Evolutionary conservation across 148 eudicot genomes (phyloP), one percentile per base, ranked within the genome.

Genomic region (Diospyros kaki): DNA sequence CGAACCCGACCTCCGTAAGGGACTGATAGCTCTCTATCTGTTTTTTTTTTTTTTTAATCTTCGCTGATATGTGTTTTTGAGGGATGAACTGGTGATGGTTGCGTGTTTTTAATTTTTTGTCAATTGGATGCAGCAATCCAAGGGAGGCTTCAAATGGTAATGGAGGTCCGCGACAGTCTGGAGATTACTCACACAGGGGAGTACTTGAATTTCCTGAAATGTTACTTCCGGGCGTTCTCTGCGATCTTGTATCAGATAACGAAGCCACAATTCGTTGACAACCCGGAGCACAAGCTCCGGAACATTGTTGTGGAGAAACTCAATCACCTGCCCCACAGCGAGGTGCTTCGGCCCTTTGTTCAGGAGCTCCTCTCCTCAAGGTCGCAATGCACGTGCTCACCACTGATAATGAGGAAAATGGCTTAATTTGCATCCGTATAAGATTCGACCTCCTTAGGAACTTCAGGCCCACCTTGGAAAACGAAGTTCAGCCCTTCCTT

Each of bases 81-180:
- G 44, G 44, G 44, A 28, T 54, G 53, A 50, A 53, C 61, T 43
- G 64, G 43, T 67, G 45, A 28, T 28, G 64, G 40, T 28, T 28
- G 15, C 48, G 28, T 39, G 52, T 56, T 9, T 38, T 64, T 65
- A 56, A 56, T 41, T 74, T 68, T 68, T 63, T 28, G 28, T 28
- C 28, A 28, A 28, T 28, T 28, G 28, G 71, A n/a, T 50, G 72
- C 83, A 93, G 98, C 94, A 65, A 90, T 94, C 71, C 94, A 90
- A 60, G 54, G 75, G 72, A 87, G 98, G 81, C 83, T 92, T 45
- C 92, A 89, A 63, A 90, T 94, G 98, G 98, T 90, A 9, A 92
- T 91, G 94, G 98, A 94, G 88, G 98, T 94, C 12, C 87, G 97
- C 76, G 98, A 94, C 73, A 94, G 98, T 78, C 77, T 94, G 67